Conservation (phyloP, 2,329 filamentous ascomycete species). For the Monilinia fructigena region DNA sequence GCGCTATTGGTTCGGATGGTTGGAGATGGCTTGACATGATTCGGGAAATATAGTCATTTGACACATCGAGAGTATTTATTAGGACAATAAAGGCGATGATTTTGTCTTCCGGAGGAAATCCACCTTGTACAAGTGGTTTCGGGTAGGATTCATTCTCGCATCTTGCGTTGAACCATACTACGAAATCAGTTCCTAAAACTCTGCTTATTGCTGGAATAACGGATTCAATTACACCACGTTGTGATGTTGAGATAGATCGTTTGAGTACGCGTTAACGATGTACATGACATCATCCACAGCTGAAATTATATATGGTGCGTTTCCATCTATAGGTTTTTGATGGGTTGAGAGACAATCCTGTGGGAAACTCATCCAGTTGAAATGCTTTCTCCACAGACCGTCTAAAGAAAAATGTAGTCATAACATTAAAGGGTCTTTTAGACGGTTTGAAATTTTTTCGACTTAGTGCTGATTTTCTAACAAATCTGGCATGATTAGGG, state of each 20-base stretch:
- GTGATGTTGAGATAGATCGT: slow-evolving; percentile 81
- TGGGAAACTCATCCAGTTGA: slow-evolving; percentile 86
- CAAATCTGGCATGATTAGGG: slow-evolving; percentile 68
- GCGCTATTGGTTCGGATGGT: slow-evolving; percentile 37
- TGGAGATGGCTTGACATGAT: slow-evolving; percentile 72
- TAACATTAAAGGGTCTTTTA: slow-evolving; percentile 77
- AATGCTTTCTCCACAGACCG: slow-evolving; percentile 97
- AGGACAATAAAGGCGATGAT: slow-evolving; percentile 88
- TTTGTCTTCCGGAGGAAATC: slow-evolving; percentile 80
- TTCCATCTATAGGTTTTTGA: slow-evolving; percentile 69
- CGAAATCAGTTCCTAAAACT: slow-evolving; percentile 83
- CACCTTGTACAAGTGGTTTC: slow-evolving; percentile 72
- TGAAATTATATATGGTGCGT: slow-evolving; percentile 87
- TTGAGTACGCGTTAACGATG: slow-evolving; percentile 90
- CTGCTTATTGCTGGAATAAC: slow-evolving; percentile 77
- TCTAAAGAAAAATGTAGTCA: slow-evolving; percentile 96
- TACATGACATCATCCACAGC: slow-evolving; percentile 99
- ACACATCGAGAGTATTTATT: slow-evolving; percentile 92
- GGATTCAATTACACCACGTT: slow-evolving; percentile 72
- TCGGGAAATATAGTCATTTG: slow-evolving; percentile 84
- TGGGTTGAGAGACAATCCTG: slow-evolving; percentile 73
- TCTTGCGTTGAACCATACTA: slow-evolving; percentile 96
- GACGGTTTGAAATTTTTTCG: slow-evolving; percentile 76
- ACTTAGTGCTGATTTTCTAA: slow-evolving; percentile 73
- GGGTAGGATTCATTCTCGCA: slow-evolving; percentile 97